Evolutionary conservation across 805 yeast species (phyloP).

Genomic region (Barnettozyma californica): DNA sequence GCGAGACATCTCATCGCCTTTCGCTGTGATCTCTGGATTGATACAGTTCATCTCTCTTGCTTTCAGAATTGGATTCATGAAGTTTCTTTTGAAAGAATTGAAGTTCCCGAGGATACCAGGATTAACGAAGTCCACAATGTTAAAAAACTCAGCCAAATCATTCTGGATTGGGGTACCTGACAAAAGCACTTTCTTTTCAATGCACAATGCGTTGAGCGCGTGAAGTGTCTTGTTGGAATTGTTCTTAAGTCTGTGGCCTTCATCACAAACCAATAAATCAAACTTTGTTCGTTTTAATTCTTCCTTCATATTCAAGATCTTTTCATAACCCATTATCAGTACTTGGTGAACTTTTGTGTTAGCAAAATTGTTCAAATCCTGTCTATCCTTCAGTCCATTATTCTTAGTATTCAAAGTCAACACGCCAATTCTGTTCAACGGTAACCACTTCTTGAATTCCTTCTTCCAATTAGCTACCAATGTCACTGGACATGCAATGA

Average conservation of each 20-base stretch:
- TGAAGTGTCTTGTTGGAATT: slow-evolving; percentile 65
- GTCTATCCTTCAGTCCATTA: slow-evolving; percentile 43
- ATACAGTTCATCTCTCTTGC: slow-evolving; percentile 63
- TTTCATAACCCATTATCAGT: slow-evolving; percentile 83
- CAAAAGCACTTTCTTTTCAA: slow-evolving; percentile 52
- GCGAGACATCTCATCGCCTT: slow-evolving; percentile 59
- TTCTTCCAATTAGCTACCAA: slow-evolving; percentile 80
- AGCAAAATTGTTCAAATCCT: slow-evolving; percentile 30
- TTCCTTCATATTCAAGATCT: slow-evolving; percentile 48
- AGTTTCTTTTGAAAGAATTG: slow-evolving; percentile 53
- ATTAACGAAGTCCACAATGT: slow-evolving; percentile 75
- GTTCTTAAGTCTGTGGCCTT: slow-evolving; percentile 87
- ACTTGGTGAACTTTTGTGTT: slow-evolving; percentile 74
- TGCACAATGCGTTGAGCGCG: slow-evolving; percentile 40
- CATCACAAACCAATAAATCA: slow-evolving; percentile 81
- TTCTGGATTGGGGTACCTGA: slow-evolving; percentile 95
- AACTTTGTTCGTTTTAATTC: slow-evolving; percentile 39
- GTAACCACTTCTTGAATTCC: slow-evolving; percentile 89
- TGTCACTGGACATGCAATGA: slow-evolving; percentile 91
- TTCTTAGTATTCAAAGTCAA: slow-evolving; percentile 50
- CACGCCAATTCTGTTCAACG: slow-evolving; percentile 47
- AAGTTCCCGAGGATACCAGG: slow-evolving; percentile 75
- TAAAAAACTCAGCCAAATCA: slow-evolving; percentile 77
- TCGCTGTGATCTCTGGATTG: slow-evolving; percentile 40
- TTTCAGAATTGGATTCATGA: slow-evolving; percentile 61